phyloP scores from a whole-genome alignment of 2,329 filamentous ascomycete genomes.

The Sporothrix euskadiensis region DNA sequence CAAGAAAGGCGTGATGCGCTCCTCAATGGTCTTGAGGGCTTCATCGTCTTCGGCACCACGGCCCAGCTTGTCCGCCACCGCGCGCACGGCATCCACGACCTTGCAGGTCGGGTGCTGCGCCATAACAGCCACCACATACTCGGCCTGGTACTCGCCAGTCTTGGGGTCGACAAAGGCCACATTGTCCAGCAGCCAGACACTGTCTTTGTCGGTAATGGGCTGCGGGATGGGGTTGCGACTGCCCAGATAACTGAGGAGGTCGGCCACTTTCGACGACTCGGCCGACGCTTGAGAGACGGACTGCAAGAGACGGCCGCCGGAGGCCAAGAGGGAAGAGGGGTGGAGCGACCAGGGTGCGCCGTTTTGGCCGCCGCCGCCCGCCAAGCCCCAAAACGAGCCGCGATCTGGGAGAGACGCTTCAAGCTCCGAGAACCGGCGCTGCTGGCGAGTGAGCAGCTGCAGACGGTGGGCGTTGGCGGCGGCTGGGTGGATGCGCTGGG shows the following conservation, averaged over 20 bases:
- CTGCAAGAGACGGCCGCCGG: constrained; percentile 7
- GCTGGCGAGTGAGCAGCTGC: constrained; percentile 53
- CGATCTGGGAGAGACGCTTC: constrained; percentile 49
- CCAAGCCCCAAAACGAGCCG: constrained; percentile 35
- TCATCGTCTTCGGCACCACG: constrained; percentile 43
- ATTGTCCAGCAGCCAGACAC: constrained; percentile 88
- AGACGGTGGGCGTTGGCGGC: constrained; percentile 41
- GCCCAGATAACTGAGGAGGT: constrained; percentile 54
- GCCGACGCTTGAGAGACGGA: not conserved
- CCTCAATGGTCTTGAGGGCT: constrained; percentile 59
- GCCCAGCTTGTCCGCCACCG: constrained; percentile 68
- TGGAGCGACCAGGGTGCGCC: not conserved
- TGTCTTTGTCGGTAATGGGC: constrained; percentile 64
- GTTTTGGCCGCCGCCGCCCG: not conserved
- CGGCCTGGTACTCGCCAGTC: constrained; percentile 67
- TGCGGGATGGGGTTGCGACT: constrained; percentile 59
- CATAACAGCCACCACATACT: constrained; percentile 83
- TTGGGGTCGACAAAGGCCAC: constrained; percentile 61
- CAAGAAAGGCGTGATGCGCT: constrained; percentile 74
- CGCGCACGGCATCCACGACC: constrained; percentile 67
- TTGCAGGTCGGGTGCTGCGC: constrained; percentile 67
- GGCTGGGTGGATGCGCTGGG: constrained; percentile 7
- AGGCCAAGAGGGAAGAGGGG: not conserved
- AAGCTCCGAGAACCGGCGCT: constrained; percentile 52
- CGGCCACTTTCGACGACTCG: constrained; percentile 37